Evolutionary conservation across 352 stramenopile genomes (phyloP).

Genomic region (Achlya hypogyna): DNA sequence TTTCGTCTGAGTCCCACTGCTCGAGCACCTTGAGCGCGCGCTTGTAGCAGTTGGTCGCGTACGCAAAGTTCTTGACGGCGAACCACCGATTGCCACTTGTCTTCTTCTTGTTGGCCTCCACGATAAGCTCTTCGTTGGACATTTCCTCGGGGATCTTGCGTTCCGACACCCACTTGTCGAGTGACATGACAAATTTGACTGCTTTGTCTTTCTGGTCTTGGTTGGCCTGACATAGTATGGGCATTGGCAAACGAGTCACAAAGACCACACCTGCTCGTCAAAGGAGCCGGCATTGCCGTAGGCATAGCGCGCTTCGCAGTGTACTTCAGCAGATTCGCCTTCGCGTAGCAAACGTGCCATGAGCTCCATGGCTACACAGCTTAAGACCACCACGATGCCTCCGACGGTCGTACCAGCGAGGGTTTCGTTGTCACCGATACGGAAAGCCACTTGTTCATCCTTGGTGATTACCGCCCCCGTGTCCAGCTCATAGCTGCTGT

Average conservation of each 20-base stretch:
- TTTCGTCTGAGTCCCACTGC: conserved; percentile 50
- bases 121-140: conserved; percentile 57
- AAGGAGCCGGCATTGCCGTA: conserved; percentile 46
- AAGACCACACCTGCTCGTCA: conserved; percentile 20
- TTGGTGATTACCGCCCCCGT: conserved; percentile 30
- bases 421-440: conserved; percentile 71
- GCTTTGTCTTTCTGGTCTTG: neutral
- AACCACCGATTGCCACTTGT: conserved; percentile 75
- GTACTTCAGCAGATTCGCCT: conserved; percentile 61
- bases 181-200: conserved; percentile 17
- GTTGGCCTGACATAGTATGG: too few relatives aligned
- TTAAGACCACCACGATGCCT: neutral
- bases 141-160: conserved; percentile 35
- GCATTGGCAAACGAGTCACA: neutral
- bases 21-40: conserved; percentile 71
- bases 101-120: conserved; percentile 75
- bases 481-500: conserved; percentile 46
- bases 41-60: conserved; percentile 78
- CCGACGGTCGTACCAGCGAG: conserved; percentile 46
- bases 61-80: conserved; percentile 73
- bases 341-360: conserved; percentile 71
- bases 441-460: conserved; percentile 57
- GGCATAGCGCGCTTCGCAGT: conserved; percentile 59
- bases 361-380: conserved; percentile 47
- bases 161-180: conserved; percentile 17